These are phyloP conservation scores for Tilletia setariae DNA, from an alignment of 1,284 basidiomycete genomes.

Conservation along the genomic window DNA sequence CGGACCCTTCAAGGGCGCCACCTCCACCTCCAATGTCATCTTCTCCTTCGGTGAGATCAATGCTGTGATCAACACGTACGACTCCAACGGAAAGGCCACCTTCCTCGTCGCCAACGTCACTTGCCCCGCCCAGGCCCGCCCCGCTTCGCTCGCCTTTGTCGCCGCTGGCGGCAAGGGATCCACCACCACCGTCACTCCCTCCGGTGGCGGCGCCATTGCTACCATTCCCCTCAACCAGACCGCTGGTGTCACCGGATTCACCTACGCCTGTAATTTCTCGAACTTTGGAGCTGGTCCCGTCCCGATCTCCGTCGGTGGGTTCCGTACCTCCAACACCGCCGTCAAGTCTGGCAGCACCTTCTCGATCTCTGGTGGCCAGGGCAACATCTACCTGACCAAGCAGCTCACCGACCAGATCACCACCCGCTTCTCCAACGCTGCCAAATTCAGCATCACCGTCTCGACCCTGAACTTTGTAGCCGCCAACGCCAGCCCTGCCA, in stretches of 20 bases:
- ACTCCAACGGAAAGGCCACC: neutral
- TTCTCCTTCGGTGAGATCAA: conserved; percentile 1
- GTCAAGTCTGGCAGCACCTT: neutral
- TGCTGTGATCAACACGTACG: neutral
- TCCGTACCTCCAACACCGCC: no score
- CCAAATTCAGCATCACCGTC: neutral
- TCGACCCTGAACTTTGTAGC: neutral
- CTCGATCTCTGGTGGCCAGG: conserved; percentile 2
- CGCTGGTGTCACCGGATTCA: neutral
- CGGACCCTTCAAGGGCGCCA: conserved; percentile 1
- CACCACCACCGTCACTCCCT: neutral
- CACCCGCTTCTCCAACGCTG: conserved; percentile 3
- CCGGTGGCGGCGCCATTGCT: neutral
- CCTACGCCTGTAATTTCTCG: conserved; percentile 9
- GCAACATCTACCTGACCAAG: conserved; percentile 11
- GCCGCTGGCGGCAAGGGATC: neutral
- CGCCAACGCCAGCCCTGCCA: conserved; percentile 2
- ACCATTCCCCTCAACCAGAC: conserved; percentile 6
- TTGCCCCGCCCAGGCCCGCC: neutral
- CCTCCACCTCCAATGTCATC: neutral
- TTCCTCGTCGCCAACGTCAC: conserved; percentile 3
- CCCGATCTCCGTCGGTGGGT: conserved; percentile 9
- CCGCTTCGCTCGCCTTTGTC: conserved; percentile 7
- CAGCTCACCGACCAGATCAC: conserved; percentile 12
- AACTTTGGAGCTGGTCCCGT: conserved; percentile 14